Conservation (phyloP, 495 filamentous ascomycete species). For the Penicillium canescens region DNA sequence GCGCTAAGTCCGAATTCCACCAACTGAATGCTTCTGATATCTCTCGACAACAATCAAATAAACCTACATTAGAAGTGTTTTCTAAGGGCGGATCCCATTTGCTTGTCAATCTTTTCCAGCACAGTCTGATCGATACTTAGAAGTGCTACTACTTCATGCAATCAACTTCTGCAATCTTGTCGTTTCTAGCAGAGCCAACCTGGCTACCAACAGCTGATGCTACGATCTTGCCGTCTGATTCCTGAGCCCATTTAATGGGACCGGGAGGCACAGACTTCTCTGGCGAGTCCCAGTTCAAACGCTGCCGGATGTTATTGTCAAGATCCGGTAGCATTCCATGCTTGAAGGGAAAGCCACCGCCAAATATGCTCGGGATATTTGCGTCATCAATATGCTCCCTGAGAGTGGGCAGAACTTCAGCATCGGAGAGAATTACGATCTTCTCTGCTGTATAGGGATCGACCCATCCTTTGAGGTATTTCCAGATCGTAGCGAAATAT, state of each 20-base stretch:
- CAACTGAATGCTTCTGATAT: too few relatives aligned
- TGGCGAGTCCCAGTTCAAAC: conserved; percentile 8
- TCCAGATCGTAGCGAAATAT: conserved; percentile 29
- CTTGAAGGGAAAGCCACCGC: conserved; percentile 20
- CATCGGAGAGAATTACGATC: conserved; percentile 14
- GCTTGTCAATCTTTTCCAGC: too few relatives aligned
- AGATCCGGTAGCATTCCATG: conserved; percentile 28
- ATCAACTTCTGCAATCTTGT: background rate
- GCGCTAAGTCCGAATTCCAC: too few relatives aligned
- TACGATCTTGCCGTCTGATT: conserved; percentile 7
- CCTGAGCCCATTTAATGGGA: conserved; percentile 27
- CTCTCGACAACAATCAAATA: too few relatives aligned
- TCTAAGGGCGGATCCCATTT: too few relatives aligned
- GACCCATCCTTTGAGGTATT: conserved; percentile 24
- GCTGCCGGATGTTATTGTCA: conserved; percentile 13
- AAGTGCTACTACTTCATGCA: background rate
- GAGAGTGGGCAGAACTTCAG: conserved; percentile 19
- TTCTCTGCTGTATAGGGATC: conserved; percentile 31
- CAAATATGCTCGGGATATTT: conserved; percentile 24
- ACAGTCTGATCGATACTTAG: too few relatives aligned
- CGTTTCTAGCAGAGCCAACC: background rate
- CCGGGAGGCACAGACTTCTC: conserved; percentile 17
- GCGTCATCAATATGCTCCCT: conserved; percentile 19
- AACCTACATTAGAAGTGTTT: too few relatives aligned
- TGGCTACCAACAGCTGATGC: conserved; percentile 24